Evolutionary conservation across 345 rosid species (phyloP).

Genomic region (Eucalyptus polybractea): DNA sequence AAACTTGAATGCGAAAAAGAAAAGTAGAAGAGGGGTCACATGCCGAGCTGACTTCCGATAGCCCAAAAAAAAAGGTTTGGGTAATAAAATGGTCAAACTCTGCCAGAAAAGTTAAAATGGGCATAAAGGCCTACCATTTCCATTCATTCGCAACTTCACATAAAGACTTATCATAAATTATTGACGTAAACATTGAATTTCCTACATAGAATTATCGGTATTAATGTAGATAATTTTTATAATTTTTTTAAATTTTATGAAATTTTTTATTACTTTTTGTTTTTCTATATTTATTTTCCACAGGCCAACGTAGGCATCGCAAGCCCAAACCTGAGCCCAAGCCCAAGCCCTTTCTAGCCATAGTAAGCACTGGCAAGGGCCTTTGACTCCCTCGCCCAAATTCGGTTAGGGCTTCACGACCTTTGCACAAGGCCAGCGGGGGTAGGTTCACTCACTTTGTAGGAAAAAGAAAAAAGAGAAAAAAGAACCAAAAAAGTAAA

Average conservation of each 20-base stretch:
- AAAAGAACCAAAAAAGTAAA: rapidly evolving
- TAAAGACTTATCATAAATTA: too few relatives aligned
- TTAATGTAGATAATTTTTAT: not conserved
- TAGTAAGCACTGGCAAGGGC: rapidly evolving
- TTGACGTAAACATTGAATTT: too few relatives aligned
- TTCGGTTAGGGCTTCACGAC: not conserved
- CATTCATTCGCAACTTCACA: not conserved
- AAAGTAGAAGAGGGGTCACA: not conserved
- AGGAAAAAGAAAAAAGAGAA: rapidly evolving
- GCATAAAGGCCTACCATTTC: not conserved
- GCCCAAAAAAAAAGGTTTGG: not conserved
- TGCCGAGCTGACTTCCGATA: not conserved
- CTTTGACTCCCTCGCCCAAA: not conserved
- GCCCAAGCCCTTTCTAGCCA: too few relatives aligned
- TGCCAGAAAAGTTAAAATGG: too few relatives aligned
- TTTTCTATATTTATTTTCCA: too few relatives aligned
- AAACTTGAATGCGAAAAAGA: not conserved
- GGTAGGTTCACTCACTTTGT: not conserved
- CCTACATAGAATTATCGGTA: not conserved
- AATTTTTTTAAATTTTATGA: too few relatives aligned
- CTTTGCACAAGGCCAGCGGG: not conserved
- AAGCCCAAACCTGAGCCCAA: rapidly evolving
- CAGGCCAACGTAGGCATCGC: rapidly evolving
- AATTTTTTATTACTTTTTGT: too few relatives aligned
- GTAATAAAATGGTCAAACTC: not conserved